Base-by-base conservation (phyloP, 495 filamentous ascomycete genomes). In the Choiromyces venosus region DNA sequence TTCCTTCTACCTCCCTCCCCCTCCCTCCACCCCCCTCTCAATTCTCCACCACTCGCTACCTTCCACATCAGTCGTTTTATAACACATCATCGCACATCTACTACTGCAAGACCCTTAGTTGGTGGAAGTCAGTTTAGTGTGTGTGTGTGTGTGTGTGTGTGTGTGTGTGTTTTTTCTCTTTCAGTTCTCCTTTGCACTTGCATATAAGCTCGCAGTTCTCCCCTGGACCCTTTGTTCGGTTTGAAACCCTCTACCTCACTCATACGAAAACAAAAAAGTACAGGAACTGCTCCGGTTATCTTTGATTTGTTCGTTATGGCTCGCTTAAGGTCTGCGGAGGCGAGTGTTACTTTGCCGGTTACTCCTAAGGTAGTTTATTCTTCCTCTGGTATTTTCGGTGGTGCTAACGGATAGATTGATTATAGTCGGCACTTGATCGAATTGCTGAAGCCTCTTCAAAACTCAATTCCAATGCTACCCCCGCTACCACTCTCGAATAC, bases 401-500 rank as follows among this genome's bases (percentile, higher is more conserved):
- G 29, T 36, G 37, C 12, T 39, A n/a, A 37, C 14, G 56, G 40
- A n/a, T 40, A 1, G 33, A 37, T 44, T 74, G 35, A 14, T 44
- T 65, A 29, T 61, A 77, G 69, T 68, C 71, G 12, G 66, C 74
- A 8, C 21, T 74, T 35, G 66, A 74, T 35, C 73, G 72, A 71
- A 75, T 71, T 37, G 74, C 72, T 33, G 65, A 75, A 37, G 70
- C 66, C 19, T 72, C 75, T 8, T 37, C 74, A 38, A 77, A 76
- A 65, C 74, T 77, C 69, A 72, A 69, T 74, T 40, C 66, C 40
- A 77, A 69, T 40, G 76, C 69, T 67, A 74, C 76, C 42, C 74
- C 42, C 40, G 67, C 75, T 37, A 44, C 66, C 10, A 70, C 73
- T 29, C 74, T 68, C 10, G 74, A 75, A 36, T 61, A 72, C 42